phyloP scores from a whole-genome alignment of 75 land plant genomes.

The Picea glauca region DNA sequence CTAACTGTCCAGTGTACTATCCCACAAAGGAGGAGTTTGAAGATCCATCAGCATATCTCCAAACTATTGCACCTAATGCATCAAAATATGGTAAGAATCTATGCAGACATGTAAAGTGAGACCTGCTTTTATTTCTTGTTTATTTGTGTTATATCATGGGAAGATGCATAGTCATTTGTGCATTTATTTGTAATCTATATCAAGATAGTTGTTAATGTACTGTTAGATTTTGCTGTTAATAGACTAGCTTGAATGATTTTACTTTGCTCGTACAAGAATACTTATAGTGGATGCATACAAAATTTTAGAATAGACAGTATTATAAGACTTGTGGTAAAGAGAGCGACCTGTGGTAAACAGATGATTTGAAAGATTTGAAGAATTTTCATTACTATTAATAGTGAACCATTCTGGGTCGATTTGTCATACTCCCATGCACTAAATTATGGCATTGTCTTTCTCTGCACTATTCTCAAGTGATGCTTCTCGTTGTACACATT shows the following conservation, averaged over 20 bases:
- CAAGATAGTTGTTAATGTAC: neutral
- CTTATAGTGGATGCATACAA: neutral
- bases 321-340: neutral
- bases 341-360: neutral
- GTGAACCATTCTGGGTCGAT: no score
- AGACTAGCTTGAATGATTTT: neutral
- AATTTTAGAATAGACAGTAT: neutral
- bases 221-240: neutral
- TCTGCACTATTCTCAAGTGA: no score
- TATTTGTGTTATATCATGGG: neutral
- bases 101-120: constrained; percentile 4
- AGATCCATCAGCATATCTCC: constrained; percentile 74
- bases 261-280: neutral
- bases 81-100: constrained; percentile 64
- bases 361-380: neutral
- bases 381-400: no score
- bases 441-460: no score
- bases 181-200: neutral
- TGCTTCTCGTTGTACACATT: no score
- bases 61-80: constrained; percentile 69
- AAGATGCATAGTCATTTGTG: no score
- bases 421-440: no score
- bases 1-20: constrained; percentile 64
- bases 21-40: constrained; percentile 85
- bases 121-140: neutral